Conservation (phyloP, 805 yeast genomes). For the Barnettozyma wickerhamii region DNA sequence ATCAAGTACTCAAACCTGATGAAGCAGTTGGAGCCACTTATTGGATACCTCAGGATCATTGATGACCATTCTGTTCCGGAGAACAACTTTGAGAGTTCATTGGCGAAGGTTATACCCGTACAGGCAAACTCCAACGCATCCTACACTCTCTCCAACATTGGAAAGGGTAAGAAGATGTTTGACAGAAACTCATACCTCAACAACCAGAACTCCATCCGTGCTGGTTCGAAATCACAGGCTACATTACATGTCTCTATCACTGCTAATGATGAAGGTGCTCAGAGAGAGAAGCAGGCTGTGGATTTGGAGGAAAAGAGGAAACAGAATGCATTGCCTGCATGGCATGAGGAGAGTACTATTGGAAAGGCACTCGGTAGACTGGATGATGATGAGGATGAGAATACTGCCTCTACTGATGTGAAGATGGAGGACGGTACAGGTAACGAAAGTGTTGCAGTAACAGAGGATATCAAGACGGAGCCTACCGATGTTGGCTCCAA, state of each 20-base stretch:
- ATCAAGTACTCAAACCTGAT: slow-evolving; percentile 76
- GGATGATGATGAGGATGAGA: slow-evolving; percentile 52
- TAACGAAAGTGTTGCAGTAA: slow-evolving; percentile 20
- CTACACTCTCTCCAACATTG: slow-evolving; percentile 55
- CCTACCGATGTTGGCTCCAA: slow-evolving; percentile 6
- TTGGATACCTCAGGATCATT: slow-evolving; percentile 74
- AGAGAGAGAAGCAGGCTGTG: slow-evolving; percentile 58
- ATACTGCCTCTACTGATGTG: slow-evolving; percentile 44
- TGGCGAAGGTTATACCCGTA: slow-evolving; percentile 82
- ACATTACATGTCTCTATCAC: slow-evolving; percentile 85
- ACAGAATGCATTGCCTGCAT: slow-evolving; percentile 93
- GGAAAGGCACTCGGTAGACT: slow-evolving; percentile 58
- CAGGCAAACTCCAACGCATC: slow-evolving; percentile 64
- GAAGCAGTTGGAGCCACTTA: slow-evolving; percentile 86
- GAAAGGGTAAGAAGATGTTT: slow-evolving; percentile 39
- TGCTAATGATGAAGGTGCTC: slow-evolving; percentile 76
- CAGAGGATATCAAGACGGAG: slow-evolving; percentile 7
- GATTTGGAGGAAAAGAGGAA: slow-evolving; percentile 69
- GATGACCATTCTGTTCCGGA: slow-evolving; percentile 80
- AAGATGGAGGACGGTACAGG: neutral
- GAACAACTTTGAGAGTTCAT: slow-evolving; percentile 82
- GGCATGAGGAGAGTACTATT: slow-evolving; percentile 92
- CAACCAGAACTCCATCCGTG: slow-evolving; percentile 40
- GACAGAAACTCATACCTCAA: slow-evolving; percentile 33
- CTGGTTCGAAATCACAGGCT: slow-evolving; percentile 68